phyloP scores from a whole-genome alignment of 208 protist genomes.

The Lotmaria passim region DNA sequence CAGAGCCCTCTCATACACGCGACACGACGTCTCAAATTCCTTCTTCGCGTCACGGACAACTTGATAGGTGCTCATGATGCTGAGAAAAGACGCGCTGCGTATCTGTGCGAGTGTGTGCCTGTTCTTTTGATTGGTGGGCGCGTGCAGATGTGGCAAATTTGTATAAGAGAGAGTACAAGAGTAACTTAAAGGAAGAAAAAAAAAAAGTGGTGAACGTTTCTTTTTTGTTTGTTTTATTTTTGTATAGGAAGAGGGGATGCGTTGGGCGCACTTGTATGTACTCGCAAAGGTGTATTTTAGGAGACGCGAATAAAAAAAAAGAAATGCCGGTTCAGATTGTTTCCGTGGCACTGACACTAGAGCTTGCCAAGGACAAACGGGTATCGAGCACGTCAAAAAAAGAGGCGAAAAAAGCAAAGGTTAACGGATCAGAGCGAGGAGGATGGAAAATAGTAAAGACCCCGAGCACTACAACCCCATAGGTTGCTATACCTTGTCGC shows the following conservation, averaged over 20 bases:
- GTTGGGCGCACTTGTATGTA: background rate
- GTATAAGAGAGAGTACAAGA: background rate
- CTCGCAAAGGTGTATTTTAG: conserved; percentile 3
- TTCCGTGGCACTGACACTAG: conserved; percentile 16
- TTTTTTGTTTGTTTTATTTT: too few species aligned
- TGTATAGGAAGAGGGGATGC: background rate
- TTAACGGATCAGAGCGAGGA: too few species aligned
- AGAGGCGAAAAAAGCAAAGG: conserved; percentile 6
- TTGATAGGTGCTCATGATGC: conserved; percentile 33
- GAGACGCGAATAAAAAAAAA: background rate
- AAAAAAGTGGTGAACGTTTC: conserved; percentile 2
- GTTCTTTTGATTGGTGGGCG: background rate
- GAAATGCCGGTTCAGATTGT: conserved; percentile 9
- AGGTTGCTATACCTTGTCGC: too few species aligned
- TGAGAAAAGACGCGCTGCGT: conserved; percentile 3
- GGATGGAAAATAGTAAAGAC: too few species aligned
- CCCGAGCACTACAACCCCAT: too few species aligned
- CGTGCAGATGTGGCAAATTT: conserved; percentile 3
- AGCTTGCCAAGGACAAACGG: background rate
- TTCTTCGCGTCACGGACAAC: conserved; percentile 44
- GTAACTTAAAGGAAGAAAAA: background rate
- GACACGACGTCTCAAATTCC: conserved; percentile 40
- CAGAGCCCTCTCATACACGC: conserved; percentile 49
- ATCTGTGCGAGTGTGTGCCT: background rate
- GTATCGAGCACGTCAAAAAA: background rate